Conservation (phyloP, 306 rosid species). For the Cucurbita ficifolia region DNA sequence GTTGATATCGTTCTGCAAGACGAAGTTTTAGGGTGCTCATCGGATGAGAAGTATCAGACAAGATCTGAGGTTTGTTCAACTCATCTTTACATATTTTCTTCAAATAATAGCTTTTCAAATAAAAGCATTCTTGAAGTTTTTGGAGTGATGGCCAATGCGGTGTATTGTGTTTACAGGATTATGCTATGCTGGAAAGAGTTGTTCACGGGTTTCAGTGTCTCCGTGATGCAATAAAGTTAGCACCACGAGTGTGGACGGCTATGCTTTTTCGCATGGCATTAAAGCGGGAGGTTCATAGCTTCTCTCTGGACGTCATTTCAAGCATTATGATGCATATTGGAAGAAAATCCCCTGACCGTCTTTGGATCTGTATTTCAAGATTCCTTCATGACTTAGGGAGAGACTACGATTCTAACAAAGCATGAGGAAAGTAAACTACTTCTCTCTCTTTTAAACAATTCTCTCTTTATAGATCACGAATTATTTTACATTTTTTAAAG, state of each 20-base stretch:
- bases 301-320: conserved; percentile 48
- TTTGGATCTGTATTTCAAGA: conserved; percentile 58
- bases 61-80: conserved; percentile 35
- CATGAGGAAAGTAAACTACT: conserved; percentile 5
- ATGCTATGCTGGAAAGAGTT: conserved; percentile 36
- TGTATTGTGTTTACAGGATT: conserved; percentile 33
- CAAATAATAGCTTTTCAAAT: background rate
- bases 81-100: background rate
- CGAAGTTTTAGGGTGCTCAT: conserved; percentile 34
- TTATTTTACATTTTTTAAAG: background rate
- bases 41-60: conserved; percentile 26
- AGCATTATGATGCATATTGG: conserved; percentile 38
- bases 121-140: background rate
- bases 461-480: background rate
- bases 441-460: background rate
- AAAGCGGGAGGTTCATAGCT: conserved; percentile 65
- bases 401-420: conserved; percentile 7
- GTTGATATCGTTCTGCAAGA: conserved; percentile 55
- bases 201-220: conserved; percentile 43
- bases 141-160: background rate
- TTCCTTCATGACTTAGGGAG: conserved; percentile 43
- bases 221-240: conserved; percentile 50
- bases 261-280: conserved; percentile 64
- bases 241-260: conserved; percentile 67
- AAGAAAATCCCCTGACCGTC: conserved; percentile 36